Evolutionary conservation across 2,329 filamentous ascomycete genomes (phyloP), one percentile per base, ranked within the genome.

Genomic region (Samsoniella hepiali): DNA sequence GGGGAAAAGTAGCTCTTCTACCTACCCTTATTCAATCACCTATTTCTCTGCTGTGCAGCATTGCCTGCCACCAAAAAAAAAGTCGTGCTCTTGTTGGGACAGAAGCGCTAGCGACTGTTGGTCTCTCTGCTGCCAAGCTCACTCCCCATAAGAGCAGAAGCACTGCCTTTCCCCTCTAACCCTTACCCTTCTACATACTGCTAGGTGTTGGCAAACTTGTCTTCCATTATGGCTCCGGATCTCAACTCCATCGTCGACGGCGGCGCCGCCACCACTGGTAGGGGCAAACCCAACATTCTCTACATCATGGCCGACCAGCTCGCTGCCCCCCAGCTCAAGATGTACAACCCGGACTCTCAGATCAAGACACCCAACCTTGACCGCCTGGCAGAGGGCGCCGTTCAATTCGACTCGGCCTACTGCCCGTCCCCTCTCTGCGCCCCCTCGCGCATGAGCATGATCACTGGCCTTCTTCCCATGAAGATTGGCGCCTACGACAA

Each of bases 301-400:
- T 97, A 95, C 81, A 96, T 97, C 79, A 97, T 97, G 93, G 93
- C 93, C 62, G 93, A 97, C 78, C 93, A 97, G 80, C 87, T 97
- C 75, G 91, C 93, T 22, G 93, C 93, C 34, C 93, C 93, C 22
- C 84, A 93, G 69, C 86, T 97, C 69, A 94, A 93, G 80, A 94
- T 97, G 81, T 93, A 97, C 81, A 93, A 97, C 76, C 84, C 88
- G 53, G 82, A 89, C 59, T 96, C 93, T 1, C 90, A 91, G 74
- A 97, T 97, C 82, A 91, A 93, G 78, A 97, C 93, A 1, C 93
- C 93, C 55, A 88, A 97, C 78, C 85, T 97, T 65, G 91, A 97
- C 77, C 85, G 87, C 58, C 83, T 97, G 67, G 92, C 93, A 2
- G 85, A 88, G 68, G 86, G 86, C 65, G 90, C 92, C 10, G 93